Evolutionary conservation across 176 grass and related monocot species (phyloP), one percentile per base, ranked within the genome.

Genomic region (barley (Hordeum vulgare)): DNA sequence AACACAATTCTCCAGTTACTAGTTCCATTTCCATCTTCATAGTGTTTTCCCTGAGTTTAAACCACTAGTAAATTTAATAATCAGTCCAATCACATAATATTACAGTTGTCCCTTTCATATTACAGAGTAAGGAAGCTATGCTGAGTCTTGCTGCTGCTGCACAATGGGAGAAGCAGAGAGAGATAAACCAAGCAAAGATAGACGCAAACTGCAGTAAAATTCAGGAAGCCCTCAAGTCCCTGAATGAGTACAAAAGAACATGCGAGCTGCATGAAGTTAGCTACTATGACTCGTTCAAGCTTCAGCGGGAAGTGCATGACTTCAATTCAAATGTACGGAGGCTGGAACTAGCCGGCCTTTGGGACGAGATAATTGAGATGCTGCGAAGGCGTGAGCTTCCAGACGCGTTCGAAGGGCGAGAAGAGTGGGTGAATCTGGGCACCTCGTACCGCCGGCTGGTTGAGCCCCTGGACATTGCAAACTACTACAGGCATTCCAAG

Each of bases 291-390:
- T 91, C 92, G 33, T 98, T 98, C 91, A 98, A 95, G 56, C 80
- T 89, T 79, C 96, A 98, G 49, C 83, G 80, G 14, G 91, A 98
- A 54, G 85, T 89, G 39, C 93, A 95, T 27, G 93, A 95, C 59
- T 98, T 98, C 67, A 68, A 95, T 78, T 91, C 90, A 41, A 98
- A 98, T 31, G 96, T 98, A 8, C 68, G 80, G 35, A 93, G 96
- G 77, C 42, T 91, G 56, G 96, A 95, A 68, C 70, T 98, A 17
- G 93, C 90, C 10, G 93, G 96, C 9, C 87, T 95, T 25, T 95
- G 96, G 93, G 93, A 98, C 59, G 93, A 98, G 86, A 98, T 95
- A 59, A 84, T 98, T 26, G 96, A 98, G 83, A 98, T 95, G 96
- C 17, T 94, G 78, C 87, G 93, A 70, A 90, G 91, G 57, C 76